These are phyloP conservation scores for Hygrophila difformis DNA, from an alignment of 257 asterid genomes.

Conservation along the genomic window DNA sequence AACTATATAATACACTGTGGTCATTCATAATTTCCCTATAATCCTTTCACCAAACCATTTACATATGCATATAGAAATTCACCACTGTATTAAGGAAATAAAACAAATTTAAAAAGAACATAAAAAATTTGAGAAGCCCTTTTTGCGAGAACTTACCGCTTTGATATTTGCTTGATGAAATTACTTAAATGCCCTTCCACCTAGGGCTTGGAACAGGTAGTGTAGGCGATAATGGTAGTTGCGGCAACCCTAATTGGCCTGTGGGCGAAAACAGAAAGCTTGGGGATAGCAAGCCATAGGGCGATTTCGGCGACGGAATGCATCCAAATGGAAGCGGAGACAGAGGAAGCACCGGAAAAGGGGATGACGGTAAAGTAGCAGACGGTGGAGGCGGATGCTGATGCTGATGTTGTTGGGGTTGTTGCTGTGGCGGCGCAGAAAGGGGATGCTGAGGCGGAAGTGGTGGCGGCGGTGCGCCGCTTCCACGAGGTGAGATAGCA, in stretches of 20 bases:
- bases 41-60: constrained; percentile 39
- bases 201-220: constrained; percentile 65
- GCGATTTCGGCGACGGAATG: constrained; percentile 44
- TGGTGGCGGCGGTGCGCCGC: constrained; percentile 9
- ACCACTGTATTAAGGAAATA: constrained; percentile 20
- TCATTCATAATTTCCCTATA: constrained; percentile 27
- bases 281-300: constrained; percentile 32
- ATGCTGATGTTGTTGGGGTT: no score
- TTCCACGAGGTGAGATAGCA: constrained; percentile 26
- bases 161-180: constrained; percentile 12
- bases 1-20: constrained; percentile 24
- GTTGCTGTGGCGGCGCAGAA: constrained; percentile 8
- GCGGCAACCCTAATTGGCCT: constrained; percentile 67
- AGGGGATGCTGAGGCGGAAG: constrained; percentile 7
- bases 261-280: constrained; percentile 49
- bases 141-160: constrained; percentile 32
- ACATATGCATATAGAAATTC: constrained; percentile 34
- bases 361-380: constrained; percentile 17
- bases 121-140: constrained; percentile 17
- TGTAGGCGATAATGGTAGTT: constrained; percentile 74
- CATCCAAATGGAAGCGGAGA: constrained; percentile 54
- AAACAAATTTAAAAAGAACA: constrained; percentile 3
- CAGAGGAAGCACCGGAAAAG: constrained; percentile 25
- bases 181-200: constrained; percentile 39
- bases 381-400: constrained; percentile 24